A percentile compares a stretch with the other conserved stretches of the same genome.
Conservation (phyloP, 768 basidiomycete genomes). For the Crucibulum laeve region DNA sequence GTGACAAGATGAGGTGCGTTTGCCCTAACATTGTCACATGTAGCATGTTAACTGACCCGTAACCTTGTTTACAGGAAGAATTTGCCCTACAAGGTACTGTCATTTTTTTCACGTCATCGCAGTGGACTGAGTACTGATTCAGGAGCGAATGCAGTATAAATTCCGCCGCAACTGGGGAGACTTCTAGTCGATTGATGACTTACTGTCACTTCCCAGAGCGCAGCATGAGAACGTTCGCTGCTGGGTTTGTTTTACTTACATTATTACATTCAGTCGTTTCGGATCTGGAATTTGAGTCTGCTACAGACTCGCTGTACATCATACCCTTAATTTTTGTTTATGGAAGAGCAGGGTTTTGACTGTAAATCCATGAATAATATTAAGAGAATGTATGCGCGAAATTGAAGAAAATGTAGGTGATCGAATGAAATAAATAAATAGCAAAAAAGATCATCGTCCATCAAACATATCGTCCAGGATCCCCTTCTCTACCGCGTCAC, state of each 20-base stretch:
- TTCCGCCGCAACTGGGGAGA: conserved; percentile 87
- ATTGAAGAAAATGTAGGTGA: conserved; percentile 1
- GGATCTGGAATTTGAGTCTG: too few relatives aligned
- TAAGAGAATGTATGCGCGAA: conserved; percentile 5
- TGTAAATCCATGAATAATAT: conserved; percentile 1
- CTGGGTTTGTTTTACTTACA: conserved; percentile 10
- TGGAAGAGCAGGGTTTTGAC: too few relatives aligned
- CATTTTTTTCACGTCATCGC: conserved; percentile 4
- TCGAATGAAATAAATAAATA: background rate
- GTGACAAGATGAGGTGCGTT: conserved; percentile 70
- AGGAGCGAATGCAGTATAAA: conserved; percentile 78
- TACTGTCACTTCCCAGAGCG: too few relatives aligned
- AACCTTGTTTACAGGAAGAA: conserved; percentile 51
- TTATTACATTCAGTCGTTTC: too few relatives aligned
- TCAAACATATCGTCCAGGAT: conserved; percentile 91
- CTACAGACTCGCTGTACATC: too few relatives aligned
- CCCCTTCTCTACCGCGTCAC: conserved; percentile 81
- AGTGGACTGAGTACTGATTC: conserved; percentile 39
- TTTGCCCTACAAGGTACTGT: conserved; percentile 80
- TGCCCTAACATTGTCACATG: background rate
- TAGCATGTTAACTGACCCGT: background rate
- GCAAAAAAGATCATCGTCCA: conserved; percentile 38
- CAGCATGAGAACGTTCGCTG: too few relatives aligned
- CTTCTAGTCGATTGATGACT: too few relatives aligned
- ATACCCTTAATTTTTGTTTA: too few relatives aligned